These are phyloP conservation scores for Rhodotorula sp. DNA, from an alignment of 1,284 basidiomycete genomes.

Conservation along the genomic window DNA sequence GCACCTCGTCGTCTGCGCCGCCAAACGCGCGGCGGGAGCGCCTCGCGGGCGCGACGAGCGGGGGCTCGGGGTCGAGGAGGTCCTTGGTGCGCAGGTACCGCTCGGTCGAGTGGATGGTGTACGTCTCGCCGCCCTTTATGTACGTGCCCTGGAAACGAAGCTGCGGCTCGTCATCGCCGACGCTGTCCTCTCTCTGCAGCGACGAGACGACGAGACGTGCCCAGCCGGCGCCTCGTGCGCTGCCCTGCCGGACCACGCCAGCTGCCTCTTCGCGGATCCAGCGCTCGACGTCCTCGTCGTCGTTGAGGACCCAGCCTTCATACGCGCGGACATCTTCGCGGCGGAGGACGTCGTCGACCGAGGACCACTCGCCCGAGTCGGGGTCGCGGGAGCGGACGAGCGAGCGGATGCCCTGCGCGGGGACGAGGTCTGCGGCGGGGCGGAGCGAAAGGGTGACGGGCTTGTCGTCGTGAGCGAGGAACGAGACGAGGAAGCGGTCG, in stretches of 20 bases:
- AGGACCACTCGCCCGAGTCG: constrained; percentile 18
- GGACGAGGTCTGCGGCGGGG: constrained; percentile 42
- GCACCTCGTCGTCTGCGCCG: not conserved
- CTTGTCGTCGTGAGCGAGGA: constrained; percentile 24
- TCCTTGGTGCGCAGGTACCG: constrained; percentile 66
- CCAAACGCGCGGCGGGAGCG: constrained; percentile 50
- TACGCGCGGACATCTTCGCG: constrained; percentile 42
- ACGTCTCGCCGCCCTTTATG: constrained; percentile 64
- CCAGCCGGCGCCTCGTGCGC: constrained; percentile 34
- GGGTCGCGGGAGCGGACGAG: constrained; percentile 35
- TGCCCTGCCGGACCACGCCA: constrained; percentile 25
- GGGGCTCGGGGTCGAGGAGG: constrained; percentile 58
- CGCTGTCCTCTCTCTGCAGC: not conserved
- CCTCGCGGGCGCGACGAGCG: constrained; percentile 51
- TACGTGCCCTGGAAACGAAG: constrained; percentile 73
- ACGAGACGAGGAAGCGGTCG: constrained; percentile 37
- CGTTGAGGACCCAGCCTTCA: constrained; percentile 42
- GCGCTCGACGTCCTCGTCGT: constrained; percentile 27
- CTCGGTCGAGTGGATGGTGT: constrained; percentile 71
- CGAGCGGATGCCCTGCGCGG: constrained; percentile 39
- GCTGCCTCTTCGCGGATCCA: constrained; percentile 40
- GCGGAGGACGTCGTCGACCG: constrained; percentile 26
- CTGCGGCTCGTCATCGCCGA: constrained; percentile 18
- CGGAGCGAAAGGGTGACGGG: constrained; percentile 41
- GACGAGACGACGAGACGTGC: constrained; percentile 36